Evolutionary conservation across 306 rosid species (phyloP), one percentile per base, ranked within the genome.

Genomic region (Vachellia collinsii): DNA sequence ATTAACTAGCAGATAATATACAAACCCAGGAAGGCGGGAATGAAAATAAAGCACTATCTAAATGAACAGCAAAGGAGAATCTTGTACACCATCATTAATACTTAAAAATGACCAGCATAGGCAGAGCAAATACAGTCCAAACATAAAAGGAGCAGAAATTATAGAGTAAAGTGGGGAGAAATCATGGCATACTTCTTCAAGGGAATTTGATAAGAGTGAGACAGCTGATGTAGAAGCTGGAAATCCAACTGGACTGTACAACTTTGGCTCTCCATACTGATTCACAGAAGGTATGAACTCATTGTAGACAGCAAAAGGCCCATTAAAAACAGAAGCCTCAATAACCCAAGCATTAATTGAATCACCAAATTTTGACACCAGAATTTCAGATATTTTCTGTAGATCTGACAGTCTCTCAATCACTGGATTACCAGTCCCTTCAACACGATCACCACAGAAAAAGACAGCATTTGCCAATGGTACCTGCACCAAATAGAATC

Each of bases 391-490:
- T 78, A 94, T 84, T 84, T 48, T 88, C 77, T 88, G 90, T 20
- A 86, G 79, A 80, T 90, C 83, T 38, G 98, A 91, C 51, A 94
- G 82, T 82, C 93, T 88, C 83, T 90, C 97, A 42, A 92, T 85
- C 80, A 92, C 94, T 38, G 92, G 85, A 69, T 92, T 92, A n/a
- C 92, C 87, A 3, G 94, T 86, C 69, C 91, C 92, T 76, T 88
- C 87, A n/a, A 92, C 97, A 81, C 86, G 89, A 74, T 91, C 98
- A 43, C 98, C 97, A 68, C 82, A 81, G 81, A 92, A 94, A 76
- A 92, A 89, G 8, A 94, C 87, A 51, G 88, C 97, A 54, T 91
- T 91, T 74, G 86, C 91, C 42, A 76, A 41, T 59, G 98, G 97
- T 38, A 88, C 86, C 98, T 94, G 86, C 59, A 16, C 36, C 58